Percentiles rank a stretch among this genome's conserved stretches.
Conservation (phyloP, 1,284 basidiomycete species). For the Tremellales sp. region DNA sequence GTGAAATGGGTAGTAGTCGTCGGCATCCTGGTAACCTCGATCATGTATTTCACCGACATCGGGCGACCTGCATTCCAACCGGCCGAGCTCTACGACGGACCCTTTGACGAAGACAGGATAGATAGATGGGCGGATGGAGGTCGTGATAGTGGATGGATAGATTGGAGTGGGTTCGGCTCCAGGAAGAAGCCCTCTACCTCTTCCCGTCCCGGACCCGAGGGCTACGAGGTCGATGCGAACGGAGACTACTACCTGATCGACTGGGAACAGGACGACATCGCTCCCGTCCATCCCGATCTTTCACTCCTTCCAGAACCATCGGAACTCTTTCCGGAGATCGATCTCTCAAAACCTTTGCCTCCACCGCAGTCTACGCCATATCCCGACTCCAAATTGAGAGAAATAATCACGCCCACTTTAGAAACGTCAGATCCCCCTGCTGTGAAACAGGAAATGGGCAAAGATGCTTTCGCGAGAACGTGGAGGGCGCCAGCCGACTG, state of each 20-base stretch:
- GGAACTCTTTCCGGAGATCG: constrained; percentile 35
- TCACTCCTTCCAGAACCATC: constrained; percentile 21
- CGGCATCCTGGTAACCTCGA: too few species aligned
- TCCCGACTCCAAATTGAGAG: constrained; percentile 23
- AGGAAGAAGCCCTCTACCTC: too few species aligned
- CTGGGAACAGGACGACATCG: constrained; percentile 15
- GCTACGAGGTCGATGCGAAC: constrained; percentile 28
- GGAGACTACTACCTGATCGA: constrained; percentile 30
- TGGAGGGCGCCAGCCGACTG: constrained; percentile 39
- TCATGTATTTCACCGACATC: too few species aligned
- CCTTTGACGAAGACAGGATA: too few species aligned
- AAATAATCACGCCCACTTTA: constrained; percentile 24
- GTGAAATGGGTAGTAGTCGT: too few species aligned
- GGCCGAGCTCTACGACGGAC: too few species aligned
- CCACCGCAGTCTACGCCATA: constrained; percentile 20
- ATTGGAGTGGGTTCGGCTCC: too few species aligned
- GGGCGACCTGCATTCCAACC: too few species aligned
- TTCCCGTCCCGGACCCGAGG: too few species aligned
- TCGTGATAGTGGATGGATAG: too few species aligned
- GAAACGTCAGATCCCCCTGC: constrained; percentile 9
- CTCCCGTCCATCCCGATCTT: constrained; percentile 35
- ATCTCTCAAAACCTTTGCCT: constrained; percentile 13
- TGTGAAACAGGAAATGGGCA: constrained; percentile 8
- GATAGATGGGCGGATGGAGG: too few species aligned
- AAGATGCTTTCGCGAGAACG: constrained; percentile 20